Evolutionary conservation across 164 flowering plant genomes (phyloP).

Genomic region (Buxus sempervirens): DNA sequence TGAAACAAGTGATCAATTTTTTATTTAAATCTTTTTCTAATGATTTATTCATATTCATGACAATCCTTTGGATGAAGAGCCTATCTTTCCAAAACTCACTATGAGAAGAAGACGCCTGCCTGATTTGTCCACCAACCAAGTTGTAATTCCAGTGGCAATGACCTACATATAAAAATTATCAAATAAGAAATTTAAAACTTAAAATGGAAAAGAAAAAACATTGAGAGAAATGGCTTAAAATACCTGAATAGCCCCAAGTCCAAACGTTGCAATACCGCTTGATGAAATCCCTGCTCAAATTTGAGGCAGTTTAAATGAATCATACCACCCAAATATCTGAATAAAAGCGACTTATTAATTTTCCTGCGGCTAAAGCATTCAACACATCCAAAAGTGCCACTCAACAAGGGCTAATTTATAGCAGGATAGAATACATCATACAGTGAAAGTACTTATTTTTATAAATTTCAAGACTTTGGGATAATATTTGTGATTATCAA

Average conservation of each 20-base stretch:
- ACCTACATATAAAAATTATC: slow-evolving; percentile 43
- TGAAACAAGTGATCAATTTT: slow-evolving; percentile 20
- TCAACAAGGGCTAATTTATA: neutral
- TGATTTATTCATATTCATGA: neutral
- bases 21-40: neutral
- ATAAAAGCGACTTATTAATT: neutral
- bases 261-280: slow-evolving; percentile 65
- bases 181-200: neutral
- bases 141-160: slow-evolving; percentile 71
- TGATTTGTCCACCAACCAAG: slow-evolving; percentile 85
- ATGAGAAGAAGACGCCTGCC: slow-evolving; percentile 94
- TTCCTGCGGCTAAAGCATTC: neutral
- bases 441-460: too few species aligned
- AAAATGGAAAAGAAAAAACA: neutral
- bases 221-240: slow-evolving; percentile 3
- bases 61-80: slow-evolving; percentile 1
- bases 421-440: neutral
- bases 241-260: slow-evolving; percentile 86
- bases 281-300: slow-evolving; percentile 62
- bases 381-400: neutral
- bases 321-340: neutral
- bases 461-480: too few species aligned
- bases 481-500: too few species aligned
- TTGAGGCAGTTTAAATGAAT: slow-evolving; percentile 9
- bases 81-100: slow-evolving; percentile 42